phyloP scores from a whole-genome alignment of 2,329 filamentous ascomycete species.

The Fusarium dimerum region DNA sequence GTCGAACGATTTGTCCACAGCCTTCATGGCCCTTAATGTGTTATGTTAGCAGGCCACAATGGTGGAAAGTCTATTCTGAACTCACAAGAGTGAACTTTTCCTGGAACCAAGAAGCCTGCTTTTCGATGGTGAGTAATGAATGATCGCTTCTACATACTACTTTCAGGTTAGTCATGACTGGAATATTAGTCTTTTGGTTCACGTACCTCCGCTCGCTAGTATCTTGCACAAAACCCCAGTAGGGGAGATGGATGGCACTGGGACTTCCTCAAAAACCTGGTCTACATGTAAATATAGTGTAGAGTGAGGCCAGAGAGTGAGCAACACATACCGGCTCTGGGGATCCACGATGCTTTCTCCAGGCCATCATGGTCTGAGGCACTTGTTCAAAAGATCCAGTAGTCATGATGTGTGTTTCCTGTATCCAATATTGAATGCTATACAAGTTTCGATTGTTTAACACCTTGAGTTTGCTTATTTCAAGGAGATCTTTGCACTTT shows the following conservation, averaged over 20 bases:
- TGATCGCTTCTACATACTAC: conserved; percentile 17
- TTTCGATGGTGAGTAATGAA: conserved; percentile 18
- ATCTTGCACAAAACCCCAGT: conserved; percentile 18
- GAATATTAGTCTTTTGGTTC: accelerated
- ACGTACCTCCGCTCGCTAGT: conserved; percentile 12
- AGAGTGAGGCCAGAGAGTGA: too few species aligned
- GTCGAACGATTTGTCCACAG: conserved; percentile 14
- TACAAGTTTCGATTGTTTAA: too few species aligned
- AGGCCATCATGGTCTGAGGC: conserved; percentile 34
- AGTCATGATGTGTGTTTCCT: too few species aligned
- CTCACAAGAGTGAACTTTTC: conserved; percentile 18
- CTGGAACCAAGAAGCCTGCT: conserved; percentile 21
- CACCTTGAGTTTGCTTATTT: too few species aligned
- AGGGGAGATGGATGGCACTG: neutral
- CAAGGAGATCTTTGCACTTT: too few species aligned
- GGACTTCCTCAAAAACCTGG: conserved; percentile 10
- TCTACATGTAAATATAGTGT: accelerated
- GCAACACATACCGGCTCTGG: conserved; percentile 9
- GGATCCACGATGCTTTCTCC: conserved; percentile 37
- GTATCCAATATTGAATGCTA: too few species aligned
- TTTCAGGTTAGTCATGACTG: neutral
- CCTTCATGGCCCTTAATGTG: conserved; percentile 18
- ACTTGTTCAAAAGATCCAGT: neutral
- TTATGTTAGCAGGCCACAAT: neutral
- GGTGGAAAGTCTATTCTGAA: too few species aligned